Evolutionary conservation across 495 filamentous ascomycete genomes (phyloP).

Genomic region (Elasticomyces elasticus): DNA sequence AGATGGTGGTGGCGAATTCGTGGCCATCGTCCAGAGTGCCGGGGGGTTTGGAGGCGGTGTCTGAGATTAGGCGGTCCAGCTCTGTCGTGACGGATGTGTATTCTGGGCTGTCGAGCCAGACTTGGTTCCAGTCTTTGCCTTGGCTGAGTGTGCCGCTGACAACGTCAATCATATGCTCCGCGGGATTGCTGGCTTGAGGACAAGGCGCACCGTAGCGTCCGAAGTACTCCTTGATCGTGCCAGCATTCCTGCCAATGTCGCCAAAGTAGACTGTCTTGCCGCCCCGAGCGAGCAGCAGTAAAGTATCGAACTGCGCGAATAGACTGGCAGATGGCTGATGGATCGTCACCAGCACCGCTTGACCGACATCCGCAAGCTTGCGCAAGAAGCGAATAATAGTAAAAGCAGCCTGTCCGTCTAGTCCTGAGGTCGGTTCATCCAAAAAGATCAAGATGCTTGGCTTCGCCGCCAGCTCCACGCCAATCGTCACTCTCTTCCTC

Average conservation of each 20-base stretch:
- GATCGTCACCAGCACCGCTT: slow-evolving; percentile 32
- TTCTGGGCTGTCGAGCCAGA: slow-evolving; percentile 71
- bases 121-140: slow-evolving; percentile 72
- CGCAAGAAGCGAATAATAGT: slow-evolving; percentile 15
- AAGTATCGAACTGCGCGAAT: slow-evolving; percentile 78
- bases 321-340: slow-evolving; percentile 84
- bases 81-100: slow-evolving; percentile 54
- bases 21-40: slow-evolving; percentile 27
- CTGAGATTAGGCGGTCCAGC: slow-evolving; percentile 53
- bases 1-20: slow-evolving; percentile 37
- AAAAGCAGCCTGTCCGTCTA: slow-evolving; percentile 21
- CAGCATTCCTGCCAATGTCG: slow-evolving; percentile 70
- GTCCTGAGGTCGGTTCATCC: slow-evolving; percentile 27
- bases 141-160: slow-evolving; percentile 81
- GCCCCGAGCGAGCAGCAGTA: slow-evolving; percentile 69
- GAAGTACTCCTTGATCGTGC: slow-evolving; percentile 66
- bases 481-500: slow-evolving; percentile 28
- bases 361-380: slow-evolving; percentile 17
- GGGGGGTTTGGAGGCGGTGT: slow-evolving; percentile 6
- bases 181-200: slow-evolving; percentile 68
- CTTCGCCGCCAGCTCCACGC: slow-evolving; percentile 22
- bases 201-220: slow-evolving; percentile 68
- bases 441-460: slow-evolving; percentile 25
- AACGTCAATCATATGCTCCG: slow-evolving; percentile 91
- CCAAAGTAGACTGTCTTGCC: slow-evolving; percentile 75